Conservation (phyloP, 768 basidiomycete species). For the Russula vinacea region DNA sequence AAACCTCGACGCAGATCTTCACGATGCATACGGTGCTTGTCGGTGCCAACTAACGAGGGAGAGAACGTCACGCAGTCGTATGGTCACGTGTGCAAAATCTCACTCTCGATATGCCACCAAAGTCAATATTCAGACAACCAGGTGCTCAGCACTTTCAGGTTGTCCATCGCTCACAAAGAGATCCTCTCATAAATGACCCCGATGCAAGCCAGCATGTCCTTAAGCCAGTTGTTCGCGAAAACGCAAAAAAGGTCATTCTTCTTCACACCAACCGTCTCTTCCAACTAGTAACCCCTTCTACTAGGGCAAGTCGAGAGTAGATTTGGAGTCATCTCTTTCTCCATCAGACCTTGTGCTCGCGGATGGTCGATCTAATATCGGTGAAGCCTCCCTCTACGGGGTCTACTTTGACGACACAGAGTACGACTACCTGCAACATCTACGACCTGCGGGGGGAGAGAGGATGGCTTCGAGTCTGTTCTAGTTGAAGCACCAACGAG, state of each 20-base stretch:
- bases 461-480: slow-evolving; percentile 77
- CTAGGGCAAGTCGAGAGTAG: slow-evolving; percentile 78
- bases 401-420: slow-evolving; percentile 93
- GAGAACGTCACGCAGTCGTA: slow-evolving; percentile 7
- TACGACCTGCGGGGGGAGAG: slow-evolving; percentile 74
- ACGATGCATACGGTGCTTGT: slow-evolving; percentile 54
- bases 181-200: slow-evolving; percentile 92
- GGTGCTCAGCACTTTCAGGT: slow-evolving; percentile 94
- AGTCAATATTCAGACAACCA: slow-evolving; percentile 87
- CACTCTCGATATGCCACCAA: slow-evolving; percentile 57
- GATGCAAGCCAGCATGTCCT: slow-evolving; percentile 88
- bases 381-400: slow-evolving; percentile 87
- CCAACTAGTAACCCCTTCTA: slow-evolving; percentile 12
- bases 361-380: slow-evolving; percentile 53
- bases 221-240: slow-evolving; percentile 73
- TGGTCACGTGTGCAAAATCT: slow-evolving; percentile 15
- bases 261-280: background rate
- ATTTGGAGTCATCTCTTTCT: slow-evolving; percentile 62
- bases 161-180: slow-evolving; percentile 92
- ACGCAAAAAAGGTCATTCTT: slow-evolving; percentile 56
- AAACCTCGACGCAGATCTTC: slow-evolving; percentile 80
- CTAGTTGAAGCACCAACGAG: slow-evolving; percentile 72
- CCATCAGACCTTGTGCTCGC: slow-evolving; percentile 50
- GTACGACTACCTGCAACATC: slow-evolving; percentile 98
- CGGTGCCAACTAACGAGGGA: background rate